phyloP scores from a whole-genome alignment of 148 eudicot genomes.

The Rhododendron simsii region DNA sequence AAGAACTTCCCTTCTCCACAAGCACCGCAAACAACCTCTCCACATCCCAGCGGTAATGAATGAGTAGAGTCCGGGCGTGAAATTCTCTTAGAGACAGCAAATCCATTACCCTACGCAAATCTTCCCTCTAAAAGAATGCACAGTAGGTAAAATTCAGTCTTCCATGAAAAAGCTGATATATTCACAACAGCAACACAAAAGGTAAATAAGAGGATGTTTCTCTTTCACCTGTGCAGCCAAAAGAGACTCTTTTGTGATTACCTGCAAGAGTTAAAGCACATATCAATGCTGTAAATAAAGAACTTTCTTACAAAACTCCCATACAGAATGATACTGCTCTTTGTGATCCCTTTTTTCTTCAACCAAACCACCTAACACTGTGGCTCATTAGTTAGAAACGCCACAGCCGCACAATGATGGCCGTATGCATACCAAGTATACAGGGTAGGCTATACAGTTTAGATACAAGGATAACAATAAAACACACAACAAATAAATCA shows the following conservation, averaged over 20 bases:
- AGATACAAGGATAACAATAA: not conserved
- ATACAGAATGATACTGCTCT: too few species aligned
- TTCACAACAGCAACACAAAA: not conserved
- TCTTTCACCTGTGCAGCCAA: too few species aligned
- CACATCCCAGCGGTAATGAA: too few species aligned
- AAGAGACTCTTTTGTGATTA: conserved; percentile 33
- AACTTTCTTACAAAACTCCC: not conserved
- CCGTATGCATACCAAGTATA: not conserved
- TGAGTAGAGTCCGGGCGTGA: conserved; percentile 34
- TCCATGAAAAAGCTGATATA: not conserved
- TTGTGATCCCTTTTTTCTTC: too few species aligned
- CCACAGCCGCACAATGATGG: not conserved
- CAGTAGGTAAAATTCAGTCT: not conserved
- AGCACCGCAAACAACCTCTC: too few species aligned
- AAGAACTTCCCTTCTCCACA: too few species aligned
- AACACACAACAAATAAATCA: not conserved
- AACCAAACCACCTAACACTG: too few species aligned
- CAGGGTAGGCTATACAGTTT: not conserved
- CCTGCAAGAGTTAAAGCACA: conserved; percentile 29
- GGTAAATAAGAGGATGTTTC: too few species aligned
- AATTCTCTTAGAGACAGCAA: conserved; percentile 49
- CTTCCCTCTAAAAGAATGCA: conserved; percentile 39
- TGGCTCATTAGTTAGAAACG: too few species aligned
- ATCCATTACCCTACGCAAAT: conserved; percentile 62
- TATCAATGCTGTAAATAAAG: not conserved